A percentile compares a stretch with the other conserved stretches of the same genome.
Conservation (phyloP, 176 grass and related monocot genomes). For the Carex parvula region DNA sequence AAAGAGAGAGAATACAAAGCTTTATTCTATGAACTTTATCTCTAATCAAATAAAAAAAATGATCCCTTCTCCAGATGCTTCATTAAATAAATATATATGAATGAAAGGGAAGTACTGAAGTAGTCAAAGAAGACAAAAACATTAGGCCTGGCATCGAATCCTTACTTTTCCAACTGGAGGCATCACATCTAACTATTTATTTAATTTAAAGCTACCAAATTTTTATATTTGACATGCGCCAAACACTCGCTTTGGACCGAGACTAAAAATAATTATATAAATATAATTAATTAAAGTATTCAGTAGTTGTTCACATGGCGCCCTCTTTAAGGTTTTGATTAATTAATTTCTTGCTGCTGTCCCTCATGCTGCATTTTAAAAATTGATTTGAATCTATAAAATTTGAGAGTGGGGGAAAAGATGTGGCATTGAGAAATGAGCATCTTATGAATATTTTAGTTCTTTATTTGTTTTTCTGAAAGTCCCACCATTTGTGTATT, state of each 20-base stretch:
- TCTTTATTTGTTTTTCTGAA: neutral
- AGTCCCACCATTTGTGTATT: neutral
- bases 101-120: neutral
- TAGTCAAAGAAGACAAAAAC: slow-evolving; percentile 1
- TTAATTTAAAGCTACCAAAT: neutral
- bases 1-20: neutral
- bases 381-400: neutral
- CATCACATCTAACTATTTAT: neutral
- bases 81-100: slow-evolving; percentile 4
- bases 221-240: neutral
- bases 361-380: neutral
- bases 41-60: neutral
- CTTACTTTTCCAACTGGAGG: slow-evolving; percentile 22
- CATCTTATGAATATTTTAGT: neutral
- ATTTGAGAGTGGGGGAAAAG: slow-evolving; percentile 3
- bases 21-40: neutral
- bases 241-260: neutral
- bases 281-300: neutral
- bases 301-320: neutral
- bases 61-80: neutral
- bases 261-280: neutral
- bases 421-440: slow-evolving; percentile 4
- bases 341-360: neutral
- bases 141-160: slow-evolving; percentile 12
- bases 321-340: slow-evolving; percentile 15